Evolutionary conservation across 73 alveolate genomes (phyloP).

Genomic region (Paramecium caudatum): DNA sequence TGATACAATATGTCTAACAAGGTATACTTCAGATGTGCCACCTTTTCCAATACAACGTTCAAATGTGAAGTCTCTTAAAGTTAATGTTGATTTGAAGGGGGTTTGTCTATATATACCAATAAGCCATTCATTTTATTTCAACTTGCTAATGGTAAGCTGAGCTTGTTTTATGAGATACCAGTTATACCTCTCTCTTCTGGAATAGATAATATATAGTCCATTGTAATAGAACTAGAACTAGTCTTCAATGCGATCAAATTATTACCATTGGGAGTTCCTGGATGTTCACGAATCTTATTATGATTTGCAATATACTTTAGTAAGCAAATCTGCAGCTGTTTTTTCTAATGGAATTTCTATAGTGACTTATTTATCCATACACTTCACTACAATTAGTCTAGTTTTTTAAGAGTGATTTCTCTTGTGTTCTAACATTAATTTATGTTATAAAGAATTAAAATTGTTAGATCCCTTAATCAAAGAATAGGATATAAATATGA

Average conservation of each 20-base stretch:
- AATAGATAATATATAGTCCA: slow-evolving; percentile 29
- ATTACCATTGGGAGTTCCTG: slow-evolving; percentile 38
- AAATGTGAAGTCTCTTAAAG: slow-evolving; percentile 52
- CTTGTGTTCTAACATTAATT: slow-evolving; percentile 34
- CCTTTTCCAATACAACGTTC: slow-evolving; percentile 73
- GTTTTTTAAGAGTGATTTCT: slow-evolving; percentile 21
- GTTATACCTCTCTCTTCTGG: slow-evolving; percentile 60
- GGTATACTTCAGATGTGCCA: slow-evolving; percentile 74
- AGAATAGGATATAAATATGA: slow-evolving; percentile 51
- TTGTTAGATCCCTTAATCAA: slow-evolving; percentile 30
- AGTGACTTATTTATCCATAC: background rate
- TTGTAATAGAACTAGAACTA: background rate
- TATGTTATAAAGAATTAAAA: slow-evolving; percentile 47
- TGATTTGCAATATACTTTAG: background rate
- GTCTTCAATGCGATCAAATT: background rate
- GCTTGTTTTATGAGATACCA: background rate
- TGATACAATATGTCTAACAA: slow-evolving; percentile 69
- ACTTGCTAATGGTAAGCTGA: slow-evolving; percentile 4
- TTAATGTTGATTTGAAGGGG: background rate
- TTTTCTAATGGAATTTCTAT: slow-evolving; percentile 30
- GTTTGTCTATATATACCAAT: slow-evolving; percentile 22
- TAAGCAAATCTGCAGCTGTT: background rate
- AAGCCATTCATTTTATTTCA: background rate
- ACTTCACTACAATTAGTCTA: background rate
- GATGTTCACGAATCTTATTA: slow-evolving; percentile 43